Conservation (phyloP, 345 rosid species). For the Euphorbia pulcherrima region DNA sequence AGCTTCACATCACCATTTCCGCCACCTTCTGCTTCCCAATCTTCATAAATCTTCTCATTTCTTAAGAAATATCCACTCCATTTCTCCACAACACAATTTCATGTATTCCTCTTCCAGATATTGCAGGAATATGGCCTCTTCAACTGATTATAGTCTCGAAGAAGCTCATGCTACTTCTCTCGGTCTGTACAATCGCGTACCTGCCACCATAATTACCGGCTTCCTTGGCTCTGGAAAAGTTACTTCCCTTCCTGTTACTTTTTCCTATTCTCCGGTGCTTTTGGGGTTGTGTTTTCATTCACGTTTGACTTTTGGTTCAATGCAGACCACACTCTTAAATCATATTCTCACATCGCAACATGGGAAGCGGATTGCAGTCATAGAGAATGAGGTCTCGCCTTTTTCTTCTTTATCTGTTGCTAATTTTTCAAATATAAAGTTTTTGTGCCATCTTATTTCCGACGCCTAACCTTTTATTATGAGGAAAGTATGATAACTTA, state of each 20-base stretch:
- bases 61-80: conserved; percentile 13
- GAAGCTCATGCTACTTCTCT: conserved; percentile 19
- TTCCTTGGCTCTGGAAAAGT: conserved; percentile 80
- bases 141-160: conserved; percentile 13
- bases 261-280: not conserved
- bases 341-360: conserved; percentile 69
- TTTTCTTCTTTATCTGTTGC: not conserved
- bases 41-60: conserved; percentile 7
- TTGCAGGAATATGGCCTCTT: conserved; percentile 25
- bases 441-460: too few relatives aligned
- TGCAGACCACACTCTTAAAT: conserved; percentile 70
- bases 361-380: conserved; percentile 72
- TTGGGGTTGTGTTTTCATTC: not conserved
- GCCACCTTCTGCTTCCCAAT: conserved; percentile 19
- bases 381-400: conserved; percentile 62
- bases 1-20: conserved; percentile 14
- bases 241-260: not conserved
- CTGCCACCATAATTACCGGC: conserved; percentile 71
- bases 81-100: conserved; percentile 9
- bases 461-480: too few relatives aligned
- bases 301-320: not conserved
- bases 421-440: too few relatives aligned
- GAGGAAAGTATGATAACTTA: too few relatives aligned
- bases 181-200: conserved; percentile 41
- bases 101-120: not conserved